Evolutionary conservation across 305 asterid species (phyloP), one percentile per base, ranked within the genome.

Genomic region (Galium porrigens): DNA sequence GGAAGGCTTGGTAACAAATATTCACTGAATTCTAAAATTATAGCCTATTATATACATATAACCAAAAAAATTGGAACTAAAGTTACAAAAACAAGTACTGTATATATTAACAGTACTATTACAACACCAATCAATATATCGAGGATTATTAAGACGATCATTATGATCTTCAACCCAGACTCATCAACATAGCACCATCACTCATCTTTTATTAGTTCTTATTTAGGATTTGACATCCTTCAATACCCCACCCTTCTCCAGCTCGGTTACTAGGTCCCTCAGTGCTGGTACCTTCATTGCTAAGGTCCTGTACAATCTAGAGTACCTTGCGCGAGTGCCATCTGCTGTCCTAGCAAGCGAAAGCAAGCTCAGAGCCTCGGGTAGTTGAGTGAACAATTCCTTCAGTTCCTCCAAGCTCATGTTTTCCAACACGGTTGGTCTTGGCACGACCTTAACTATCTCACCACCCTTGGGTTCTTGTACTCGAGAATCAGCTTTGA

Each of bases 381-480:
- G 96, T 20, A 94, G 95, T 74, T 85, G 84, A 3, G 83, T 63
- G 67, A 94, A 94, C 30, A 85, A 67, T 30, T 72, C 89, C 78
- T 82, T 94, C 69, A 90, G 84, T 78, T 81, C 95, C 44, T 94
- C 96, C 37, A 88, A 81, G 77, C 75, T 81, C 95, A 81, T 82
- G 39, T 77, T 82, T 71, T 88, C 97, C 37, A 94, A 82, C 48
- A 80, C 68, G 2, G 84, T 76, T 34, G 99, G 99, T 73, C 80
- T 82, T 41, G 97, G 97, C 64, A 90, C 94, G 8, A 94, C 96
- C 71, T 90, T 77, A 0, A 90, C 82, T n/a, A 88, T 88, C 80
- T 94, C 99, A 64, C 96, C 94, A 5, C 94, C 96, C 74, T 86
- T 94, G n/a, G 99, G 97, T 67, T 90, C 99, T 65, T 87, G 86